Base-by-base conservation (phyloP, 2,329 filamentous ascomycete genomes). In the Westerdykella aurantiaca region DNA sequence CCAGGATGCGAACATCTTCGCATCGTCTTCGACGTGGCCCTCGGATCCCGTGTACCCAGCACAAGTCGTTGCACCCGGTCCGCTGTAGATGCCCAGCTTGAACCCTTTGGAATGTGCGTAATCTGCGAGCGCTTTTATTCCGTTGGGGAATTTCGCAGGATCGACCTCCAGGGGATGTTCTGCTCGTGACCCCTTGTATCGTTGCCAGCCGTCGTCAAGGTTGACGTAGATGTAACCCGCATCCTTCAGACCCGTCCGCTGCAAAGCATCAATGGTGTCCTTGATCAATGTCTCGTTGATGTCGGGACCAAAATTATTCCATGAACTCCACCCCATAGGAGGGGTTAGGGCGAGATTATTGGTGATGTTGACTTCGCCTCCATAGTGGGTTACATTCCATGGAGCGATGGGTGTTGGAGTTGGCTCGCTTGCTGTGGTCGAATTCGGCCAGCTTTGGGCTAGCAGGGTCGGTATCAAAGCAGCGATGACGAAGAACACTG, bases 1-100 rank as follows among this genome's bases (percentile, higher is more conserved):
- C 57, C 57, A 60, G 10, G 43, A 44, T 1, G 57, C 57, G 18
- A 57, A 61, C 11, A 53, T 43, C 31, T 52, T 47, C n/a, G 57
- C 57, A 34, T 61, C 57, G 5, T 51, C 50, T 5, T 38, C 43
- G 11, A 48, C 56, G 34, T 61, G 48, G 21, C 47, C 53, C 42
- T 48, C 47, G 13, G 47, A 51, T 13, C 52, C 57, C 6, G 56
- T 53, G 31, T 46, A 60, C 5, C 52, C 54, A 2, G 51, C 57
- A 40, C 57, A 60, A 2, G 57, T 58, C 21, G 40, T 40, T 4
- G 43, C 46, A 6, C 56, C 56, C 2, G 58, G 66, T 23, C 63
- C 63, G 12, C 60, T 63, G 49, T 71, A 71, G 48, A 70, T 68
- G 12, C 68, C 69, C 14, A 69, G 59, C 46, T 68, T 66, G 39